Base-by-base conservation (phyloP, 495 filamentous ascomycete genomes). In the Thozetella sp. region DNA sequence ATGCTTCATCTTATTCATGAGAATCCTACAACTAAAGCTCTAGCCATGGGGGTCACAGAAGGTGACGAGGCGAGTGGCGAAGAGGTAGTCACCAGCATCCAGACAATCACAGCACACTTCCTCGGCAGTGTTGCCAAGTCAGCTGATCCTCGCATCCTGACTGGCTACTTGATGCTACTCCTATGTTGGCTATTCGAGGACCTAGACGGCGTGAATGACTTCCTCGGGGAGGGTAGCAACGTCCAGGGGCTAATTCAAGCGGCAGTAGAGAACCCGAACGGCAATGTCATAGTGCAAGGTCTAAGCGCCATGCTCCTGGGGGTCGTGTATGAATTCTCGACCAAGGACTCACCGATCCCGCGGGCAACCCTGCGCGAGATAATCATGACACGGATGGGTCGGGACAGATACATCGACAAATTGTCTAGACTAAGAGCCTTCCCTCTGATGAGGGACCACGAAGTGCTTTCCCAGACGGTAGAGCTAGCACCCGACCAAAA, bases 251-350 rank as follows among this genome's bases (percentile, higher is more conserved):
- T 99, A 13, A 82, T 96, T 24, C 89, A 93, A 65, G 77, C 74
- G 34, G 73, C 76, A 19, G 65, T 78, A 26, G 73, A 73, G 59
- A 86, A 89, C 37, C 85, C 88, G 27, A 84, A 88, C 26, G 83
- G 86, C 54, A 86, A 85, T 56, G 74, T 78, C 30, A 76, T 97
- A 48, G 80, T 92, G 22, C 88, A 91, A 61, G 95, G 95, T 1
- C 79, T 99, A 20, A 93, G 88, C 70, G 89, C 92, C 13, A 85
- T 91, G 63, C 76, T 98, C 2, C 78, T 97, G 3, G 96, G 93
- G 30, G 90, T 96, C 27, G 78, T 97, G 23, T 99, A 98, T 67
- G 95, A 99, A 67, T 99, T 98, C 64, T 97, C 93, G 20, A 97
- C 93, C 11, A 97, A 96, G 67, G 93, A 98, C 71, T 97, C 93